phyloP scores from a whole-genome alignment of 2,329 filamentous ascomycete genomes.

The Aspergillus sp. region DNA sequence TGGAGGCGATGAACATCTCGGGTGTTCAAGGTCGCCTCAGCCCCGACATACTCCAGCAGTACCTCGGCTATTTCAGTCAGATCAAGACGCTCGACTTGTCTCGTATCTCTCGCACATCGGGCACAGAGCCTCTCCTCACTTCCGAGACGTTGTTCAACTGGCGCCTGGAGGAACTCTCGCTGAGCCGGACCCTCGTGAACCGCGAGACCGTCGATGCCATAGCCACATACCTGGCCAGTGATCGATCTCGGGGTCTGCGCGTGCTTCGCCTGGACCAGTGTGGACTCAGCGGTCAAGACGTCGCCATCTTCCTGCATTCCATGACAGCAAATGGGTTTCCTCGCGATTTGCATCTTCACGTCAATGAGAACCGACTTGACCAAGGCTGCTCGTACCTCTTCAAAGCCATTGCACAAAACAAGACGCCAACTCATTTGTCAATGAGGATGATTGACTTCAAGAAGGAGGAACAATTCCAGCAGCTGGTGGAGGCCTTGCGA shows the following conservation, averaged over 20 bases:
- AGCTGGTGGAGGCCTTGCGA: constrained; percentile 63
- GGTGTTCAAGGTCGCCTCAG: constrained; percentile 67
- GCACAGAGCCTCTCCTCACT: constrained; percentile 64
- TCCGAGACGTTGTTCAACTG: constrained; percentile 67
- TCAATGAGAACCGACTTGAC: constrained; percentile 61
- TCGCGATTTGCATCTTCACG: constrained; percentile 65
- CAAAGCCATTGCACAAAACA: constrained; percentile 50
- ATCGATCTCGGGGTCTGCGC: constrained; percentile 61
- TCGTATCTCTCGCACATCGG: constrained; percentile 64
- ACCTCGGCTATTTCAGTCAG: constrained; percentile 67
- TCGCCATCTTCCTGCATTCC: constrained; percentile 65
- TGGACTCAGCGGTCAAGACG: constrained; percentile 64
- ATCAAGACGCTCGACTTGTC: constrained; percentile 68
- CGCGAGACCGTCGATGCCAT: constrained; percentile 66
- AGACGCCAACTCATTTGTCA: constrained; percentile 64
- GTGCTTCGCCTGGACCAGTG: constrained; percentile 68
- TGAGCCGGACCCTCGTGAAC: constrained; percentile 66
- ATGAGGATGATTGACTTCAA: constrained; percentile 71
- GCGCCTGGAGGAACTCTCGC: constrained; percentile 65
- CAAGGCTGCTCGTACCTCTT: constrained; percentile 47
- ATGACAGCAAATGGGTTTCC: constrained; percentile 57
- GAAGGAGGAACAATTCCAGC: constrained; percentile 64
- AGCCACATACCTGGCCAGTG: constrained; percentile 63
- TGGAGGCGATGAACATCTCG: constrained; percentile 69
- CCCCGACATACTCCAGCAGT: constrained; percentile 64